Percentiles rank a stretch among this genome's conserved stretches.
Conservation (phyloP, 2,329 filamentous ascomycete species). For the Xylogone sp. region DNA sequence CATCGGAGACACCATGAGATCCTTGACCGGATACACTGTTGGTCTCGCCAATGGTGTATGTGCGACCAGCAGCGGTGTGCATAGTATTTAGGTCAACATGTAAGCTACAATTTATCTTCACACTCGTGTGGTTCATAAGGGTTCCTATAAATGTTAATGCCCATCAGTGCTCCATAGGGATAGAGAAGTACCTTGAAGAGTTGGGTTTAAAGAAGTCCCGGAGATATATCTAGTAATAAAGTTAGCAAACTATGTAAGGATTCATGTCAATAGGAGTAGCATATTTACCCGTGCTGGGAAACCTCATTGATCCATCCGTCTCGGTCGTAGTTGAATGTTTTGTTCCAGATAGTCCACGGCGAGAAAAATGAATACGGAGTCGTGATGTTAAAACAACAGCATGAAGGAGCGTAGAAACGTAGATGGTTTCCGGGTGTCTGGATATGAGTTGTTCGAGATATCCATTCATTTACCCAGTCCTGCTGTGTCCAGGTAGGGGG, state of each 20-base stretch:
- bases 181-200: slow-evolving; percentile 40
- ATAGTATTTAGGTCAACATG: neutral
- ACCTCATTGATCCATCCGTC: neutral
- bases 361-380: neutral
- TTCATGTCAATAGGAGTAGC: neutral
- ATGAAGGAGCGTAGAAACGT: neutral
- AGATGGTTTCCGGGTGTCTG: neutral
- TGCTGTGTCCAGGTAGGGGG: neutral
- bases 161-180: neutral
- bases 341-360: neutral
- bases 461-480: neutral
- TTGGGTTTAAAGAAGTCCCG: slow-evolving; percentile 21
- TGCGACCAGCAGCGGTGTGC: neutral
- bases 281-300: neutral
- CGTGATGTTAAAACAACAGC: neutral
- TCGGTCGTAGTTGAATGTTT: neutral
- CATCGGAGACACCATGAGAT: neutral
- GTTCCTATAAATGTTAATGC: slow-evolving; percentile 34
- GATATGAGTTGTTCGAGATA: neutral
- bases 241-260: neutral
- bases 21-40: neutral
- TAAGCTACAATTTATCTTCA: neutral
- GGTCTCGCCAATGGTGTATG: neutral
- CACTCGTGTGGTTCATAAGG: slow-evolving; percentile 56
- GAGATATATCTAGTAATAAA: neutral